These are phyloP conservation scores for Tranzscheliella williamsii DNA, from an alignment of 1,284 basidiomycete genomes.

Conservation along the genomic window DNA sequence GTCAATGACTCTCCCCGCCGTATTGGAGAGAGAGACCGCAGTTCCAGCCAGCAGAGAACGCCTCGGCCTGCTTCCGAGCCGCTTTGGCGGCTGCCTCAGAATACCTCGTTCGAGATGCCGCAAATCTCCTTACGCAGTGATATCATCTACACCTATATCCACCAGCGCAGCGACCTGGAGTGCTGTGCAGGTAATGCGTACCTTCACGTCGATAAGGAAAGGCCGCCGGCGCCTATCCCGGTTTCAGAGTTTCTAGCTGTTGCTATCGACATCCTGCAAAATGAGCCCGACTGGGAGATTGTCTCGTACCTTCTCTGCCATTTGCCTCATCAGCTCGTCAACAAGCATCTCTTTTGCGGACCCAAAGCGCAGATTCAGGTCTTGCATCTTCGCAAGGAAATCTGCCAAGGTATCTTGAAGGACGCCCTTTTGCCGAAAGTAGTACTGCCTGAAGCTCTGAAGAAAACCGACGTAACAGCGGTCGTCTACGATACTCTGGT, in stretches of 20 bases:
- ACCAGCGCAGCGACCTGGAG: conserved; percentile 62
- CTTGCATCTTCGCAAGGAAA: conserved; percentile 69
- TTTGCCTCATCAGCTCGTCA: conserved; percentile 85
- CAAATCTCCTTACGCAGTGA: conserved; percentile 63
- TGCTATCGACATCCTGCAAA: conserved; percentile 72
- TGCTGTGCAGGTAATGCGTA: conserved; percentile 53
- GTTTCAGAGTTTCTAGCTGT: conserved; percentile 76
- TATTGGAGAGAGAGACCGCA: conserved; percentile 63
- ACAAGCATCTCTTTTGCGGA: conserved; percentile 96
- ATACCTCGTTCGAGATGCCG: conserved; percentile 70
- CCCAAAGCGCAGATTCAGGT: conserved; percentile 74
- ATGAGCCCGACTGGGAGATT: conserved; percentile 88
- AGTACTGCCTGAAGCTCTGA: conserved; percentile 66
- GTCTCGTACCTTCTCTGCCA: conserved; percentile 89
- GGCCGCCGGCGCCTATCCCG: conserved; percentile 66
- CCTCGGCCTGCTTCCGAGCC: conserved; percentile 10
- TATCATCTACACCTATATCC: conserved; percentile 62
- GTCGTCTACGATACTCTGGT: conserved; percentile 85
- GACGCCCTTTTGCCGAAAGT: conserved; percentile 69
- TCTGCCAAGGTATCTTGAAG: conserved; percentile 71
- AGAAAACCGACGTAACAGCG: conserved; percentile 77
- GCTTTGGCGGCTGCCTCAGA: conserved; percentile 81
- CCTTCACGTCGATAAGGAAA: conserved; percentile 45
- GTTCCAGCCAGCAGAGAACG: conserved; percentile 62
- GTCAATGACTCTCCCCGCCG: conserved; percentile 17